Percentiles rank a stretch among this genome's conserved stretches.
phyloP scores from a whole-genome alignment of 306 rosid genomes.

The Pyrus pyrifolia region DNA sequence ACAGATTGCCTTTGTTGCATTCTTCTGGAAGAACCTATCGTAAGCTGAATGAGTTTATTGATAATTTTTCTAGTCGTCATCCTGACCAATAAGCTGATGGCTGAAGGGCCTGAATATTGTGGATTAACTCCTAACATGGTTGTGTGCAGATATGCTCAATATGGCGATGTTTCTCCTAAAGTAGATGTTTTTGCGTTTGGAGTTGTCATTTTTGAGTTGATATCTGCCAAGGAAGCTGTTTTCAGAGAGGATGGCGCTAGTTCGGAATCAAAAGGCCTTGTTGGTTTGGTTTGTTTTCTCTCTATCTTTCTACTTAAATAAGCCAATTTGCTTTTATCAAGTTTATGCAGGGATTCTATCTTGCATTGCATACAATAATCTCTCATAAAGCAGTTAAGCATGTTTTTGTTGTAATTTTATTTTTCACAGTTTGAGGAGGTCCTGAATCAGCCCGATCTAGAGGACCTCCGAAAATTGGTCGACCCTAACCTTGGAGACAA shows the following conservation, averaged over 20 bases:
- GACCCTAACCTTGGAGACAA: slow-evolving; percentile 72
- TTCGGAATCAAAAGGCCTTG: slow-evolving; percentile 68
- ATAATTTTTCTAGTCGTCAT: background rate
- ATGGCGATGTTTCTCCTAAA: slow-evolving; percentile 77
- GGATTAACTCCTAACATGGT: slow-evolving; percentile 6
- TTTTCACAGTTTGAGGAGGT: slow-evolving; percentile 71
- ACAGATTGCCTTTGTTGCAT: background rate
- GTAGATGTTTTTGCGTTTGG: slow-evolving; percentile 86
- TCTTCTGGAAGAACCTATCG: background rate
- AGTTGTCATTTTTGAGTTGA: slow-evolving; percentile 83
- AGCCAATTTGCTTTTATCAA: background rate
- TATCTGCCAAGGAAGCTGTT: slow-evolving; percentile 84
- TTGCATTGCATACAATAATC: background rate
- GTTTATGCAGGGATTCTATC: background rate
- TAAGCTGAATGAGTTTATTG: background rate
- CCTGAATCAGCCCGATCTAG: slow-evolving; percentile 46
- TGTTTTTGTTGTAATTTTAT: background rate
- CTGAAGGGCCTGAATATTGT: background rate
- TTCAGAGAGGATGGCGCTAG: slow-evolving; percentile 29
- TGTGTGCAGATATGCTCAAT: slow-evolving; percentile 74
- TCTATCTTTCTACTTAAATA: background rate
- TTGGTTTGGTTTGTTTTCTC: slow-evolving; percentile 48
- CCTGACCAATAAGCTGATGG: background rate
- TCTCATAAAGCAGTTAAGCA: background rate
- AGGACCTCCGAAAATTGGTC: slow-evolving; percentile 51